Conservation (phyloP, 2,329 filamentous ascomycete genomes). For the Myriosclerotinia curreyana region DNA sequence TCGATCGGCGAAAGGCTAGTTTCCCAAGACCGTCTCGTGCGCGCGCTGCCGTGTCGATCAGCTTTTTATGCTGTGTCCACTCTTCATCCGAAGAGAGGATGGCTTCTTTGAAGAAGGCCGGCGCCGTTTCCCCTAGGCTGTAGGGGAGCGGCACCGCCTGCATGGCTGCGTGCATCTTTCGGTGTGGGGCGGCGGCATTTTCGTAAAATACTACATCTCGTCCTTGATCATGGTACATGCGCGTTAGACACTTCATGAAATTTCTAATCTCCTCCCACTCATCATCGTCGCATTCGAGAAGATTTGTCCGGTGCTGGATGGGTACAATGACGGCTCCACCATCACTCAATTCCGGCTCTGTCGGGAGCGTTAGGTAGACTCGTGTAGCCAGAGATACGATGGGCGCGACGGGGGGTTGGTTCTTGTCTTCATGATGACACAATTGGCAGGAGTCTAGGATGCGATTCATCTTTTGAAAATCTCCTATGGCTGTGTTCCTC, state of each 20-base stretch:
- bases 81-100: constrained; percentile 86
- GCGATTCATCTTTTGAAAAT: constrained; percentile 85
- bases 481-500: constrained; percentile 79
- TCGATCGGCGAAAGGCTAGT: constrained; percentile 72
- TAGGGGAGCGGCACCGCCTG: constrained; percentile 84
- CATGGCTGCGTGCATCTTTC: constrained; percentile 81
- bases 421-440: constrained; percentile 85
- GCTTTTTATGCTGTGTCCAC: constrained; percentile 92
- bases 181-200: constrained; percentile 79
- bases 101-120: constrained; percentile 93
- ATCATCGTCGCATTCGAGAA: constrained; percentile 97
- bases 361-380: constrained; percentile 83
- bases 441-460: constrained; percentile 85
- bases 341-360: constrained; percentile 80
- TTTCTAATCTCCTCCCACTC: constrained; percentile 99
- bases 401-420: constrained; percentile 73
- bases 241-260: constrained; percentile 95
- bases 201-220: constrained; percentile 96
- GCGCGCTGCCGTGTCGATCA: constrained; percentile 78
- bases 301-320: constrained; percentile 79
- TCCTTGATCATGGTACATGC: constrained; percentile 91
- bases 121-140: constrained; percentile 83
- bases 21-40: constrained; percentile 70
- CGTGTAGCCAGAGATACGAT: constrained; percentile 82
- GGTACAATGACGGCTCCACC: constrained; percentile 88